Percentiles rank a stretch among this genome's conserved stretches.
phyloP scores from a whole-genome alignment of 2,329 filamentous ascomycete genomes.

The Kalaharituber pfeilii region DNA sequence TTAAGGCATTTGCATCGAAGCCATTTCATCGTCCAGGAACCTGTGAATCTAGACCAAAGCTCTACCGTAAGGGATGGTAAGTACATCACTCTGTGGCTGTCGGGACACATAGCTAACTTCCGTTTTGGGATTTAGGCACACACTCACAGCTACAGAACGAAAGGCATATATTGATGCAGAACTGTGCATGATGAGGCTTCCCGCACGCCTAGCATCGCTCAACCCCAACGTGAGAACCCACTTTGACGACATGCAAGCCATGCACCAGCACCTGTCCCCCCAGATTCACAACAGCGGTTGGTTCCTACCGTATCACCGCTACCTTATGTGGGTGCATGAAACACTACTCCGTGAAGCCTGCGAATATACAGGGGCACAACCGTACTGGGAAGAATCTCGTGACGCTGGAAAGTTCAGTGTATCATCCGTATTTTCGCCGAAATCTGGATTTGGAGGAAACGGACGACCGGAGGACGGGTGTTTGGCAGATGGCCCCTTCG shows the following conservation, averaged over 20 bases:
- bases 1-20: not conserved
- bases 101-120: not conserved
- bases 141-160: slow-evolving; percentile 22
- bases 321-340: slow-evolving; percentile 26
- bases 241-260: slow-evolving; percentile 26
- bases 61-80: not conserved
- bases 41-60: not conserved
- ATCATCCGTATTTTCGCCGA: slow-evolving; percentile 5
- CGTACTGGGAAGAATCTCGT: slow-evolving; percentile 16
- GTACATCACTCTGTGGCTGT: not conserved
- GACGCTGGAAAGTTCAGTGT: slow-evolving; percentile 11
- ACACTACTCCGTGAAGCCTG: slow-evolving; percentile 25
- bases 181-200: slow-evolving; percentile 24
- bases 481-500: slow-evolving; percentile 13
- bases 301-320: slow-evolving; percentile 28
- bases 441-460: slow-evolving; percentile 13
- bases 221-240: slow-evolving; percentile 17
- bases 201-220: slow-evolving; percentile 3
- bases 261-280: slow-evolving; percentile 23
- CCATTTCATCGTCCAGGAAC: not conserved
- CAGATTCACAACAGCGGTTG: slow-evolving; percentile 22
- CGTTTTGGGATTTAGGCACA: slow-evolving; percentile 20
- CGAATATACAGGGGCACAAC: slow-evolving; percentile 23
- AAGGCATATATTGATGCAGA: slow-evolving; percentile 24
- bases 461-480: not conserved